These are phyloP conservation scores for Sclerotinia spermophila DNA, from an alignment of 2,329 filamentous ascomycete genomes.

Conservation along the genomic window DNA sequence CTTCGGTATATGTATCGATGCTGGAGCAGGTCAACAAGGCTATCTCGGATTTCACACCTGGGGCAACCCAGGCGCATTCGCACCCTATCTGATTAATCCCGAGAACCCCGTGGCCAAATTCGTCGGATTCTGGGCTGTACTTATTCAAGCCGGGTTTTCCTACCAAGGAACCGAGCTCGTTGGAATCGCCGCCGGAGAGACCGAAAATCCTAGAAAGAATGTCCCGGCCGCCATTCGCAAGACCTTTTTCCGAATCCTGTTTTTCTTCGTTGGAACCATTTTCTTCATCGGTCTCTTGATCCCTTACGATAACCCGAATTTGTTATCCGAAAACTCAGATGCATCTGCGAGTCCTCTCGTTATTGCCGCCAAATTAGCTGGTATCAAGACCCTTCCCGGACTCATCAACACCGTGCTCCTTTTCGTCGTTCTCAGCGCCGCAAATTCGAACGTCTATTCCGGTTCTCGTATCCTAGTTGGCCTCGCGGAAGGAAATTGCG, in stretches of 20 bases:
- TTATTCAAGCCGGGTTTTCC: conserved; percentile 49
- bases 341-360: conserved; percentile 51
- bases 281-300: conserved; percentile 56
- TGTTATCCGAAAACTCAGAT: conserved; percentile 52
- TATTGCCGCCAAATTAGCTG: conserved; percentile 57
- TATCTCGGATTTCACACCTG: conserved; percentile 59
- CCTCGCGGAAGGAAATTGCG: conserved; percentile 52
- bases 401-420: conserved; percentile 61
- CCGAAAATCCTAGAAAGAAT: conserved; percentile 57
- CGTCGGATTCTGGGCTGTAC: conserved; percentile 65
- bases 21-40: conserved; percentile 57
- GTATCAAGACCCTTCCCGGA: conserved; percentile 51
- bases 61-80: conserved; percentile 58
- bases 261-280: conserved; percentile 49
- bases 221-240: conserved; percentile 62
- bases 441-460: conserved; percentile 57
- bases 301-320: conserved; percentile 50
- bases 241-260: conserved; percentile 55
- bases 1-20: conserved; percentile 71
- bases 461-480: conserved; percentile 56
- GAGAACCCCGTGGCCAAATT: conserved; percentile 43
- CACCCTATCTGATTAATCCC: conserved; percentile 55
- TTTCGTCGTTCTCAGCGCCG: conserved; percentile 55
- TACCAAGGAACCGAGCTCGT: conserved; percentile 62
- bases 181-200: conserved; percentile 64